Conservation (phyloP, 2,329 filamentous ascomycete species). For the Fonsecaea pedrosoi region DNA sequence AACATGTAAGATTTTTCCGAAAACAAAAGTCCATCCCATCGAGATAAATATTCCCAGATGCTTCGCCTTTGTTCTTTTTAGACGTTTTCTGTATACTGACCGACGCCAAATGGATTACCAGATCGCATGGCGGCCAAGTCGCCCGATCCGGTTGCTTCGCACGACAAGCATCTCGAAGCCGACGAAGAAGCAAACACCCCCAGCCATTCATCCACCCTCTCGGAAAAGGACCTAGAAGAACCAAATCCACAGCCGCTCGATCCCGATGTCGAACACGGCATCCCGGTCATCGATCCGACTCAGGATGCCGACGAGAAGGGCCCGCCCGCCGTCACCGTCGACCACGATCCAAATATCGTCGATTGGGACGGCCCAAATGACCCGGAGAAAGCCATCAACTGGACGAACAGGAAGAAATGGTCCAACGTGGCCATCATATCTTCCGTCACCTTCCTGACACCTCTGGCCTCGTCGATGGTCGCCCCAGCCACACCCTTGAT, state of each 20-base stretch:
- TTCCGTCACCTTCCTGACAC: conserved; percentile 55
- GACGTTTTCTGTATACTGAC: background rate
- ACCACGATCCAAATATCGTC: conserved; percentile 58
- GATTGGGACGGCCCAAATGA: conserved; percentile 67
- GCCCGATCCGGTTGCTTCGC: background rate
- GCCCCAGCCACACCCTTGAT: conserved; percentile 52
- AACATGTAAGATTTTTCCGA: too few relatives aligned
- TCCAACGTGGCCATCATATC: conserved; percentile 54
- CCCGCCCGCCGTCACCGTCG: background rate
- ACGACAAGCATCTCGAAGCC: conserved; percentile 16
- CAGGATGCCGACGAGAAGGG: conserved; percentile 35
- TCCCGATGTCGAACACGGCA: conserved; percentile 33
- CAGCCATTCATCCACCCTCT: conserved; percentile 14
- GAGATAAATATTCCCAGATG: background rate
- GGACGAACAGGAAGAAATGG: conserved; percentile 57
- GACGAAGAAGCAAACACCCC: conserved; percentile 15
- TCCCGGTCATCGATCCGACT: conserved; percentile 33
- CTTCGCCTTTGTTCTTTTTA: background rate
- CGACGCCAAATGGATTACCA: conserved; percentile 18
- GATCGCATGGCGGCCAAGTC: conserved; percentile 21
- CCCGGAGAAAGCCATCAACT: conserved; percentile 67
- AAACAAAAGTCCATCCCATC: background rate
- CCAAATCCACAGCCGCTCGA: conserved; percentile 12
- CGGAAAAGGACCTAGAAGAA: conserved; percentile 22
- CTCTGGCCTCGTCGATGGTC: conserved; percentile 54